Percentiles rank a stretch among this genome's conserved stretches.
Conservation (phyloP, 208 protist species). For the Leishmania turanica region DNA sequence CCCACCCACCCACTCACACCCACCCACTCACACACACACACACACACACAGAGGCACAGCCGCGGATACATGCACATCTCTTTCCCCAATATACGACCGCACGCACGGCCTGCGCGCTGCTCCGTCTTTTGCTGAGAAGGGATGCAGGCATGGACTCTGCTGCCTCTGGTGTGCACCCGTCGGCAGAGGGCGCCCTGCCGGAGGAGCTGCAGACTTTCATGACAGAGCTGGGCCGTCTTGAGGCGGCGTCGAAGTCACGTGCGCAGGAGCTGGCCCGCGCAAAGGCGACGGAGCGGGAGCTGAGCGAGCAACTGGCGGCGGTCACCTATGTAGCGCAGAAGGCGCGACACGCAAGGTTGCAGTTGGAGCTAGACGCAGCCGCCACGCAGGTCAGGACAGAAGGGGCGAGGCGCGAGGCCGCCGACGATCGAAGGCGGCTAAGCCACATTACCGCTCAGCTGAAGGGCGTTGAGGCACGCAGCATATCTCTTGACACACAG, state of each 20-base stretch:
- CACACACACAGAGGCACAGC: neutral
- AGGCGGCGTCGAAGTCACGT: constrained; percentile 6
- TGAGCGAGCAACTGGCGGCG: neutral
- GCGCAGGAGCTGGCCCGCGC: constrained; percentile 11
- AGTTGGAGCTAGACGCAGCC: constrained; percentile 8
- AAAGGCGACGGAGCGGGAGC: constrained; percentile 1
- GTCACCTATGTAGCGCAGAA: neutral
- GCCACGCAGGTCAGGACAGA: constrained; percentile 3
- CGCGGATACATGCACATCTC: neutral
- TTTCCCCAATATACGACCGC: neutral
- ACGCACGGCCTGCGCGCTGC: neutral
- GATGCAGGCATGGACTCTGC: neutral
- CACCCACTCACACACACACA: no score
- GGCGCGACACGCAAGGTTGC: constrained; percentile 19
- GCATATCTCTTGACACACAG: neutral
- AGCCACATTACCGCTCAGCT: neutral
- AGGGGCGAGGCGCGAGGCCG: neutral
- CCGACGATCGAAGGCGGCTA: neutral
- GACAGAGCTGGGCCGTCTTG: constrained; percentile 28
- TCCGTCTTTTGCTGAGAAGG: neutral
- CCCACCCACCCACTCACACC: no score
- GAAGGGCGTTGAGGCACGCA: neutral
- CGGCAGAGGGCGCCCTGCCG: neutral
- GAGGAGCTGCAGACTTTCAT: constrained; percentile 22
- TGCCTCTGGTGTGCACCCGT: neutral